Conservation (phyloP, 306 rosid species). For the Cucurbita ficifolia region DNA sequence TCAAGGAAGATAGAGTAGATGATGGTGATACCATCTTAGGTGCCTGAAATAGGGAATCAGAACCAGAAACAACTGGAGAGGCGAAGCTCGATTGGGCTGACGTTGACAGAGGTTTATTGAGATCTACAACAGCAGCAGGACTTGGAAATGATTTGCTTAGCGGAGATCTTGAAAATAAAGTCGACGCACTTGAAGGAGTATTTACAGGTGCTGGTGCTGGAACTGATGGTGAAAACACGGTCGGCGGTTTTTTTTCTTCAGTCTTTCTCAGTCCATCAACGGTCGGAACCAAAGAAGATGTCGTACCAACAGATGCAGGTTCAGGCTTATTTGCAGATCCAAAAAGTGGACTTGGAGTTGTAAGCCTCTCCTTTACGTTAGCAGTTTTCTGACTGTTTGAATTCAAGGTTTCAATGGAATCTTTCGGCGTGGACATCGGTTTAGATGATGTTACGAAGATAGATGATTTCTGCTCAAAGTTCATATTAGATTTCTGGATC, state of each 20-base stretch:
- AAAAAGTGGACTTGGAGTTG: conserved; percentile 16
- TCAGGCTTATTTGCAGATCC: conserved; percentile 28
- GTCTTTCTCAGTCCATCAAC: conserved; percentile 21
- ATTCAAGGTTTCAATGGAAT: conserved; percentile 26
- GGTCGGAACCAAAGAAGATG: conserved; percentile 13
- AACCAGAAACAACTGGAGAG: conserved; percentile 12
- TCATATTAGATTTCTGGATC: conserved; percentile 11
- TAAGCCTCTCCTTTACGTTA: conserved; percentile 14
- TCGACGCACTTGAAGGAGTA: background rate
- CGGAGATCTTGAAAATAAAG: background rate
- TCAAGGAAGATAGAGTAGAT: conserved; percentile 10
- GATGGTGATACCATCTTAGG: conserved; percentile 14
- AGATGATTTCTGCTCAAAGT: conserved; percentile 17
- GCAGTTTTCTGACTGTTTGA: conserved; percentile 19
- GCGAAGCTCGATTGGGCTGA: conserved; percentile 5
- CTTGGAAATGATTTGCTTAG: background rate
- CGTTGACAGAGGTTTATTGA: background rate
- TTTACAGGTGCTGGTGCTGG: conserved; percentile 11
- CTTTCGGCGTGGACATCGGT: conserved; percentile 15
- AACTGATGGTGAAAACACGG: conserved; percentile 21
- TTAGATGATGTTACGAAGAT: conserved; percentile 17
- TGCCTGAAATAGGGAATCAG: conserved; percentile 10
- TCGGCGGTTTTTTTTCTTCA: conserved; percentile 14
- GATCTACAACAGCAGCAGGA: background rate
- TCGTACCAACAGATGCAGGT: conserved; percentile 14